Base-by-base conservation (phyloP, 1,139 yeast species). In the Debaryomyces nepalensis region DNA sequence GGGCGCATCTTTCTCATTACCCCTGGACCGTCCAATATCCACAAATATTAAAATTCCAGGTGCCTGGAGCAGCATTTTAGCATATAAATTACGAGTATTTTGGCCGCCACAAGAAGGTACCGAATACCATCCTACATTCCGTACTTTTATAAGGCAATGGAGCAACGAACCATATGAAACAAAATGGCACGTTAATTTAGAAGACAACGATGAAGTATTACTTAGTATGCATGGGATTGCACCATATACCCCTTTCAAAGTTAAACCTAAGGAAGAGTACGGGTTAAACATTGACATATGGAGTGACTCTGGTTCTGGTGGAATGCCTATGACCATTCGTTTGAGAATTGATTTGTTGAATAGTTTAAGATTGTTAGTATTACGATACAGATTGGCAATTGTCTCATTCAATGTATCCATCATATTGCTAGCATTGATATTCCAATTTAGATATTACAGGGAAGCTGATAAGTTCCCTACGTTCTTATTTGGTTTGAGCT, bases 101-200 rank as follows among this genome's bases (percentile, higher is more conserved):
- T 46, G 57, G 47, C 36, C 59, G 51, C 24, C 30, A 10, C 49
- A 30, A 15, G 40, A 50, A 33, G 37, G 37, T 2, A 42, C 45
- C 10, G 44, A 46, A 2, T 57, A 24, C 11, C 22, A 35, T 12
- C 33, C 40, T 10, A 48, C 64, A 11, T 82, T 83, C 52, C 63
- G 76, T n/a, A 85, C 95, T 0, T 70, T 88, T 27, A 61, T 87
- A 3, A 73, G 89, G 42, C 96, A 89, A 60, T 76, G 78, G 65
- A 68, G 81, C 2, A 68, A 72, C n/a, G 82, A 80, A 31, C 87
- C 87, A 2, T 75, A 68, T 52, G 97, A 90, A 59, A 76, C 87
- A 0, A 89, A 88, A 61, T 88, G 93, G 87, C 85, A 82, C 53
- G 61, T 83, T 5, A 71, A 81, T 41, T 52, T 79, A 1, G 61